phyloP scores from a whole-genome alignment of 805 yeast genomes.

The Barnettozyma californica region DNA sequence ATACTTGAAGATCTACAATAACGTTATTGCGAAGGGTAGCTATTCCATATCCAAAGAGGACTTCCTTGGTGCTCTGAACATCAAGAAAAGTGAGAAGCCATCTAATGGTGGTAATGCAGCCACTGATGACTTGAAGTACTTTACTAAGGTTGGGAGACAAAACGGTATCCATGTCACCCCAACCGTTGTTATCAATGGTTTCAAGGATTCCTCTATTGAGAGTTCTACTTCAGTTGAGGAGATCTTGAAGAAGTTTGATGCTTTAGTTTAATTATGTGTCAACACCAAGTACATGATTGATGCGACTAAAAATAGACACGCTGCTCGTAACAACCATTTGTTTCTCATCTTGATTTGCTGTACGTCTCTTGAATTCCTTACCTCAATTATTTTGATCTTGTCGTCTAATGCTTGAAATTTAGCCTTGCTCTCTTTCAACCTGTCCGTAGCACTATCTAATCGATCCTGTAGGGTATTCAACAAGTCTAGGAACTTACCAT shows the following conservation, averaged over 20 bases:
- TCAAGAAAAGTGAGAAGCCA: constrained; percentile 27
- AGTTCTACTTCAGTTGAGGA: constrained; percentile 52
- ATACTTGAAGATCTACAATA: constrained; percentile 45
- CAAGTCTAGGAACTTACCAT: background rate
- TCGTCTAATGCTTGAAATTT: background rate
- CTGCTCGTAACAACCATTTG: background rate
- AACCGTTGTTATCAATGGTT: constrained; percentile 67
- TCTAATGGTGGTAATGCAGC: constrained; percentile 54
- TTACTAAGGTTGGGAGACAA: constrained; percentile 67
- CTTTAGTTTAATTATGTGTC: background rate
- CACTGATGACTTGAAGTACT: constrained; percentile 63
- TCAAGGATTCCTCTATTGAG: constrained; percentile 50
- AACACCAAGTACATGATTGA: background rate
- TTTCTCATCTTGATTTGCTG: background rate
- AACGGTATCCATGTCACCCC: constrained; percentile 85
- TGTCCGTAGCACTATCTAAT: background rate
- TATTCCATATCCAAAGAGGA: constrained; percentile 23
- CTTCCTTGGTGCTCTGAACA: constrained; percentile 27
- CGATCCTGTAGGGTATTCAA: background rate
- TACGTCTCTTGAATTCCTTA: background rate
- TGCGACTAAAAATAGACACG: background rate
- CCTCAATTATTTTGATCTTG: background rate
- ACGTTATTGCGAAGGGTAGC: constrained; percentile 38
- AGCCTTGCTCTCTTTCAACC: background rate
- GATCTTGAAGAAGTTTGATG: constrained; percentile 22